phyloP scores from a whole-genome alignment of 352 stramenopile genomes.

The Globisporangium rhizosaccharum region DNA sequence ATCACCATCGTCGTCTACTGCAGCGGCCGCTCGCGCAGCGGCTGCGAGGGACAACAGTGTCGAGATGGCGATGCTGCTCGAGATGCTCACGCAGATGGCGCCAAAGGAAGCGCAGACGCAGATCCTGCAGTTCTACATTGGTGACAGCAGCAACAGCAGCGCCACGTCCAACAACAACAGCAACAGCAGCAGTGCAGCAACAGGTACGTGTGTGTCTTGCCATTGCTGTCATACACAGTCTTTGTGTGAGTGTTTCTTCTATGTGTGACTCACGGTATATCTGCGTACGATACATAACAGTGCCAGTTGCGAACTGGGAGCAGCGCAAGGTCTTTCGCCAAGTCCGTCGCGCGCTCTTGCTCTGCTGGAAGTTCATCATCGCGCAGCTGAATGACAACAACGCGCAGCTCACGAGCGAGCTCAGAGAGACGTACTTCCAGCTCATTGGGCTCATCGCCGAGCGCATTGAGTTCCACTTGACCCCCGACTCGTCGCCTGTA shows the following conservation, averaged over 20 bases:
- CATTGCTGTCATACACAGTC: neutral
- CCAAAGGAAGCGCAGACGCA: slow-evolving; percentile 46
- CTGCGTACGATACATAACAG: slow-evolving; percentile 1
- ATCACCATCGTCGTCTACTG: no score
- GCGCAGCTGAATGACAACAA: slow-evolving; percentile 51
- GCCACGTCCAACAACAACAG: slow-evolving; percentile 1
- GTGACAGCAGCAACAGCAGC: slow-evolving; percentile 9
- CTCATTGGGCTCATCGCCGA: slow-evolving; percentile 58
- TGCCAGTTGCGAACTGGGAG: slow-evolving; percentile 25
- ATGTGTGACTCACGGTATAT: neutral
- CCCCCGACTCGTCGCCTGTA: slow-evolving; percentile 8
- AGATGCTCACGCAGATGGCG: slow-evolving; percentile 55
- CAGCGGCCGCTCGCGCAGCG: slow-evolving; percentile 1
- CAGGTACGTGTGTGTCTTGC: slow-evolving; percentile 11
- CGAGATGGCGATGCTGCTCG: slow-evolving; percentile 28
- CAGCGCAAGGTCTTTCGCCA: slow-evolving; percentile 46
- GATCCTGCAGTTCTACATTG: slow-evolving; percentile 49
- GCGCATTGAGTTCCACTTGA: slow-evolving; percentile 60
- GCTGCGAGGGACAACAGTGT: slow-evolving; percentile 3
- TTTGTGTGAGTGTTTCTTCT: neutral
- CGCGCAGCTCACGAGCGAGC: slow-evolving; percentile 23
- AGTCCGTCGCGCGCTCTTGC: slow-evolving; percentile 48
- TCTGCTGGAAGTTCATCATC: slow-evolving; percentile 65
- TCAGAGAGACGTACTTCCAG: slow-evolving; percentile 54
- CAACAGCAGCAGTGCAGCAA: slow-evolving; percentile 7